Conservation (phyloP, 225 moss, liverwort and hornwort genomes). For the Anthoceros angustus region DNA sequence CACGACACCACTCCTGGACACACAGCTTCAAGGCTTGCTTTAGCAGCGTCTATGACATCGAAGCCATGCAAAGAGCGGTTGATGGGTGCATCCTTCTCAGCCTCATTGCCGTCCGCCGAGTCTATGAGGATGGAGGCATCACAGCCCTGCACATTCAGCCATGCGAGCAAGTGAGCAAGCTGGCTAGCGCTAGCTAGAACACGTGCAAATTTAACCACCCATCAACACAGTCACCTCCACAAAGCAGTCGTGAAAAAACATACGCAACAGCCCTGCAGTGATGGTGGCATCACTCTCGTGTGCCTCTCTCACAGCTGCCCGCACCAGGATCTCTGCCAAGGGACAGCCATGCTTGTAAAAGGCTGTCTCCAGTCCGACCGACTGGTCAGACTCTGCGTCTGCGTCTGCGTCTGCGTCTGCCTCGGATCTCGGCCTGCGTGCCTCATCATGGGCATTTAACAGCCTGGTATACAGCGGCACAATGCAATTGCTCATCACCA, state of each 20-base stretch:
- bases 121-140: neutral
- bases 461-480: no score
- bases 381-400: neutral
- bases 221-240: neutral
- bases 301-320: neutral
- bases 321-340: neutral
- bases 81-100: neutral
- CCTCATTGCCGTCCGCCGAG: neutral
- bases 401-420: no score
- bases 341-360: slow-evolving; percentile 1
- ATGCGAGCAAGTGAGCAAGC: neutral
- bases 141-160: neutral
- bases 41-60: neutral
- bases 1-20: neutral
- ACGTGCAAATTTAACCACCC: no score
- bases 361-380: neutral
- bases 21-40: neutral
- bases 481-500: no score
- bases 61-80: neutral
- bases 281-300: neutral
- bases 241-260: slow-evolving; percentile 2
- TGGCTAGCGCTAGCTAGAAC: neutral
- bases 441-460: no score
- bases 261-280: neutral
- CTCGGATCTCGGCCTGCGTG: no score